Conservation (phyloP, 2,329 filamentous ascomycete genomes). For the Teratosphaeria destructans region DNA sequence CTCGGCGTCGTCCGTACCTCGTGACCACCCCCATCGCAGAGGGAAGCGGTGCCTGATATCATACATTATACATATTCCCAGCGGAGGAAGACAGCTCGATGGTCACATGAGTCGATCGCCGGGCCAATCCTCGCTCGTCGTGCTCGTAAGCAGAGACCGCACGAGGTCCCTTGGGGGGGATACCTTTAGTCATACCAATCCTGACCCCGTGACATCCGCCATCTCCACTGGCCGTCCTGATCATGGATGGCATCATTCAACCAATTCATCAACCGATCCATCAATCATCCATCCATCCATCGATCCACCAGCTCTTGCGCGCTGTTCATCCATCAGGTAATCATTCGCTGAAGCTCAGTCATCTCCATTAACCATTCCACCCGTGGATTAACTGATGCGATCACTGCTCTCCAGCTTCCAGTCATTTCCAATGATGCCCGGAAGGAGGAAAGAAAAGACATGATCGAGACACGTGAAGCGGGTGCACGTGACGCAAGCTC, state of each 20-base stretch:
- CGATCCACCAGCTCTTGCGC: no score
- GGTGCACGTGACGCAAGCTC: background rate
- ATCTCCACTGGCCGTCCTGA: no score
- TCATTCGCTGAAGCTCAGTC: no score
- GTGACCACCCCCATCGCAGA: background rate
- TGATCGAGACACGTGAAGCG: background rate
- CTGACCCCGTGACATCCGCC: background rate
- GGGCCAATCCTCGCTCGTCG: background rate
- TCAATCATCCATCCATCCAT: no score
- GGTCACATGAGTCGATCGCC: background rate
- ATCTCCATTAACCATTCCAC: no score
- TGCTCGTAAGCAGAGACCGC: background rate
- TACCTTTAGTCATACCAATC: background rate
- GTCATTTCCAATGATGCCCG: no score
- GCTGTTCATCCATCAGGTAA: no score
- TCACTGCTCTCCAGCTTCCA: no score
- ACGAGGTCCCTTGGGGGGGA: background rate
- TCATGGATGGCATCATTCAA: no score
- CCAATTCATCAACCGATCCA: no score
- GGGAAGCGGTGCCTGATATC: background rate
- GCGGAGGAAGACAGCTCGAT: background rate
- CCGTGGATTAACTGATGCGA: background rate
- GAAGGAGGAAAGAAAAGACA: background rate
- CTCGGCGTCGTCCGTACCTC: background rate
- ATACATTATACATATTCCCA: background rate